Percentiles rank a stretch among this genome's conserved stretches.
These are phyloP conservation scores for Phytomonas serpens DNA, from an alignment of 208 protist genomes.

Conservation along the genomic window DNA sequence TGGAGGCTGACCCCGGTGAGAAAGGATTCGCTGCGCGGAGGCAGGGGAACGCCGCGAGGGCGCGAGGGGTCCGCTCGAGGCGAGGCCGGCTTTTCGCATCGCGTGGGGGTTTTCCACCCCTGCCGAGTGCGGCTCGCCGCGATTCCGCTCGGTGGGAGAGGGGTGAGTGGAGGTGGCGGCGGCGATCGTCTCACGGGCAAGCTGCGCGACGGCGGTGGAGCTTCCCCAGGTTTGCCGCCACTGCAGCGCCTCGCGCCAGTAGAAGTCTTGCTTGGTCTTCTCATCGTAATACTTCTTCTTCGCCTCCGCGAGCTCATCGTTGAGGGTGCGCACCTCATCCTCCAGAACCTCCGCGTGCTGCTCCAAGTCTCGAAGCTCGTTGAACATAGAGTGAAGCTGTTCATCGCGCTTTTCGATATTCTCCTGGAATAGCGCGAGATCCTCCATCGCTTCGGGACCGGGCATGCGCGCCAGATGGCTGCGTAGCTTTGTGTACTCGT, in stretches of 20 bases:
- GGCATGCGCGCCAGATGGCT: slow-evolving; percentile 90
- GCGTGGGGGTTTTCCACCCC: neutral
- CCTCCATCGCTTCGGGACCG: slow-evolving; percentile 94
- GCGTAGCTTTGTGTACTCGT: slow-evolving; percentile 89
- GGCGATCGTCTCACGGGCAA: slow-evolving; percentile 1
- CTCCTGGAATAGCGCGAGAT: slow-evolving; percentile 92
- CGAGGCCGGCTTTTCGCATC: neutral
- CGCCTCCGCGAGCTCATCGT: slow-evolving; percentile 84
- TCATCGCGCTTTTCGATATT: slow-evolving; percentile 87
- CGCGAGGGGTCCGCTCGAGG: neutral
- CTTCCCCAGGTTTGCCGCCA: slow-evolving; percentile 40
- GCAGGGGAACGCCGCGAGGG: neutral
- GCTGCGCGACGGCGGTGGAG: slow-evolving; percentile 15
- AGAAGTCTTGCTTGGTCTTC: slow-evolving; percentile 76
- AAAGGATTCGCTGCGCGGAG: neutral
- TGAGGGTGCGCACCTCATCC: slow-evolving; percentile 86
- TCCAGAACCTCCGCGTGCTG: slow-evolving; percentile 72
- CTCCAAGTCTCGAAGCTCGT: slow-evolving; percentile 45
- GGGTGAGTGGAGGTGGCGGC: neutral
- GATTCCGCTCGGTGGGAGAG: neutral
- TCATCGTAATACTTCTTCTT: slow-evolving; percentile 90
- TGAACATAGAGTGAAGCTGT: slow-evolving; percentile 83
- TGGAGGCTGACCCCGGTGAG: neutral
- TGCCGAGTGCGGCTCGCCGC: neutral
- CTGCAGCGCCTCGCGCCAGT: slow-evolving; percentile 40